Percentiles rank a stretch among this genome's conserved stretches.
These are phyloP conservation scores for Kockovaella imperatae DNA, from an alignment of 768 basidiomycete species.

Conservation along the genomic window DNA sequence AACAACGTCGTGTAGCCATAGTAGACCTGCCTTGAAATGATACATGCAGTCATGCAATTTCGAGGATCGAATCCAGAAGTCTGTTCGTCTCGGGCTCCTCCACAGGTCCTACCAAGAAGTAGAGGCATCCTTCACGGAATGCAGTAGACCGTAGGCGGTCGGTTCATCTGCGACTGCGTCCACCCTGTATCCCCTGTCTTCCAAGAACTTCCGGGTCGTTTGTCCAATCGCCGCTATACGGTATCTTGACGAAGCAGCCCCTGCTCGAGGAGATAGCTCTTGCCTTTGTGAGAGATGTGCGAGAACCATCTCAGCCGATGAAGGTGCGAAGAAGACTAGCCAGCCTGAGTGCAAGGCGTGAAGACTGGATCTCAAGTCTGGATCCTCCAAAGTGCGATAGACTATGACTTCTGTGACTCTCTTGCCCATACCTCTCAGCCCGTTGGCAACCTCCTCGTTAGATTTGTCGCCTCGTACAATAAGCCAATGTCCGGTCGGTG, in stretches of 20 bases:
- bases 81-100: no score
- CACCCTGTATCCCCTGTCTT: not conserved
- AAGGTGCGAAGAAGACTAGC: constrained; percentile 1
- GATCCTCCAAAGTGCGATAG: not conserved
- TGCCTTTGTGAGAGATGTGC: no score
- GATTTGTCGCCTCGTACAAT: constrained; percentile 1
- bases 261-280: no score
- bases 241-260: no score
- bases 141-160: not conserved
- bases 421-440: not conserved
- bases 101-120: no score
- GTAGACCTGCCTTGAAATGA: no score
- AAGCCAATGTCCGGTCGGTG: not conserved
- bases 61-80: no score
- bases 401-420: not conserved
- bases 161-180: constrained; percentile 1
- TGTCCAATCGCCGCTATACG: not conserved
- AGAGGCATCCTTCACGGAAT: no score
- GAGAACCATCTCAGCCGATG: constrained; percentile 1
- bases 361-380: not conserved
- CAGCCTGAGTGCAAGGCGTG: not conserved
- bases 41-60: no score
- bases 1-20: no score
- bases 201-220: not conserved
- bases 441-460: not conserved